Percentiles rank a stretch among this genome's conserved stretches.
Conservation (phyloP, 2,329 filamentous ascomycete species). For the Aspergillus bombycis region DNA sequence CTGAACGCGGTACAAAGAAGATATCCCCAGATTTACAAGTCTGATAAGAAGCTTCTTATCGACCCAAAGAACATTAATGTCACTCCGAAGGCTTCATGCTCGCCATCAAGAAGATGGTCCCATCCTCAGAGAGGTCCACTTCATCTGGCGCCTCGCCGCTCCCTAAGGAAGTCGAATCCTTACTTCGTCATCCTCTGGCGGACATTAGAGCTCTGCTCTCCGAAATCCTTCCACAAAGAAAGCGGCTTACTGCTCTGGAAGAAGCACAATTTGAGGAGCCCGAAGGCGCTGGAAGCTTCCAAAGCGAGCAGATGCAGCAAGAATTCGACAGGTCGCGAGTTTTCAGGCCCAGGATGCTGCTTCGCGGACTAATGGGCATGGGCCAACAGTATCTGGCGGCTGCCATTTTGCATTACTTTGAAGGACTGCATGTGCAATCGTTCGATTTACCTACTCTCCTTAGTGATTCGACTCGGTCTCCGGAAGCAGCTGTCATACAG, state of each 20-base stretch:
- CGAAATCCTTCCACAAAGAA: constrained; percentile 78
- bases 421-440: constrained; percentile 90
- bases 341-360: constrained; percentile 84
- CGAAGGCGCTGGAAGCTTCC: constrained; percentile 80
- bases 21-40: constrained; percentile 94
- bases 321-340: constrained; percentile 87
- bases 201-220: constrained; percentile 72
- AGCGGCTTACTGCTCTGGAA: constrained; percentile 84
- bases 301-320: constrained; percentile 73
- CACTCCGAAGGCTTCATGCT: constrained; percentile 92
- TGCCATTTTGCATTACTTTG: constrained; percentile 85
- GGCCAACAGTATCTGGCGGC: constrained; percentile 87
- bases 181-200: constrained; percentile 73
- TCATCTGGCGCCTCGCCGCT: constrained; percentile 82
- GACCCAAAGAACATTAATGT: constrained; percentile 82
- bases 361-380: constrained; percentile 84
- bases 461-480: constrained; percentile 76
- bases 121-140: constrained; percentile 88
- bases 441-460: constrained; percentile 89
- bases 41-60: constrained; percentile 85
- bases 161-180: constrained; percentile 76
- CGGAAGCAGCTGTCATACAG: constrained; percentile 86
- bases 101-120: constrained; percentile 93
- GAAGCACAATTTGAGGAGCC: constrained; percentile 91
- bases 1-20: constrained; percentile 94